Conservation (phyloP, 2,329 filamentous ascomycete genomes). For the Xylaria sp. region DNA sequence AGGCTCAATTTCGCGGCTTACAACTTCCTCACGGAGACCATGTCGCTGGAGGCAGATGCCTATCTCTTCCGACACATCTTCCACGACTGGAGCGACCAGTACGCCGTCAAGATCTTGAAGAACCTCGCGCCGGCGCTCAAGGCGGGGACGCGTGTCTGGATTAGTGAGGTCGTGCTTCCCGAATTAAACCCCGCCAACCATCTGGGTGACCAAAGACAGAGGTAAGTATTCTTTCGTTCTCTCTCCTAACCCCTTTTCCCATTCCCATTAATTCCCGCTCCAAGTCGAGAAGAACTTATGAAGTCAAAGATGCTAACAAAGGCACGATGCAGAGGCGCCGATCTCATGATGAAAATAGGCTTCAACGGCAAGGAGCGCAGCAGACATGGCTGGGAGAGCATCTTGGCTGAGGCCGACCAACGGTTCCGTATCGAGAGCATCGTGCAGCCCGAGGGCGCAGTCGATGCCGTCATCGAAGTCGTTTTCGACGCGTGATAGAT, state of each 20-base stretch:
- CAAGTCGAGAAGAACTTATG: neutral
- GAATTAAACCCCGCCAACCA: slow-evolving; percentile 33
- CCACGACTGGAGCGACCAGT: slow-evolving; percentile 52
- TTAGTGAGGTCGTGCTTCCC: slow-evolving; percentile 44
- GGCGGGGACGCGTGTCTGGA: slow-evolving; percentile 42
- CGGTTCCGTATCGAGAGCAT: slow-evolving; percentile 38
- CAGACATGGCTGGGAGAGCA: slow-evolving; percentile 34
- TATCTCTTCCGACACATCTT: slow-evolving; percentile 51
- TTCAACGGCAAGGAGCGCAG: slow-evolving; percentile 42
- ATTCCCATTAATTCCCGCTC: neutral
- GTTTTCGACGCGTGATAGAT: slow-evolving; percentile 33
- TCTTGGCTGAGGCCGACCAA: slow-evolving; percentile 39
- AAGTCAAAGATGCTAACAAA: neutral
- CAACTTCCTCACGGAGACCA: slow-evolving; percentile 42
- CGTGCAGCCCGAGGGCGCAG: slow-evolving; percentile 33
- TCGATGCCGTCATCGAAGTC: slow-evolving; percentile 38
- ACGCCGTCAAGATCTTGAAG: slow-evolving; percentile 48
- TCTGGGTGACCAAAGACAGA: slow-evolving; percentile 27
- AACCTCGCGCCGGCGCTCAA: slow-evolving; percentile 49
- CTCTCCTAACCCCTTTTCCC: neutral
- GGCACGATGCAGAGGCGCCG: slow-evolving; percentile 40
- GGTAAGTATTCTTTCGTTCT: slow-evolving; percentile 21
- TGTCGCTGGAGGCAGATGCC: slow-evolving; percentile 40
- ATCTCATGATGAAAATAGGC: slow-evolving; percentile 41
- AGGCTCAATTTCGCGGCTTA: slow-evolving; percentile 42